phyloP scores from a whole-genome alignment of 2,329 filamentous ascomycete species.

The Chaetomium sp. region DNA sequence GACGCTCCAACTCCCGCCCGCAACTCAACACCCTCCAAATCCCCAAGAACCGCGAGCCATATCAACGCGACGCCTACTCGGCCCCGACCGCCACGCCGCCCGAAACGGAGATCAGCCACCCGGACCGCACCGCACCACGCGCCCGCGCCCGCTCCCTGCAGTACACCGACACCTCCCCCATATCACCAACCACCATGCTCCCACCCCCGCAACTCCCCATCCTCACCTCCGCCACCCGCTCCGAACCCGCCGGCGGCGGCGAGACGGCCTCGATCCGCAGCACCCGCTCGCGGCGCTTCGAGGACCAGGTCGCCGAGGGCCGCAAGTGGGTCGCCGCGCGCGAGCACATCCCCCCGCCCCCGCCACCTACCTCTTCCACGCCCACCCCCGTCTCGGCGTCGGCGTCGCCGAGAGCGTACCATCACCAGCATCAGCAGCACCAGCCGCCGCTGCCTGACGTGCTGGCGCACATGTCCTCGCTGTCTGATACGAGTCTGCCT shows the following conservation, averaged over 20 bases:
- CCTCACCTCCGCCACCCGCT: background rate
- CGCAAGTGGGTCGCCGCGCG: conserved; percentile 25
- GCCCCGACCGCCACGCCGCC: conserved; percentile 18
- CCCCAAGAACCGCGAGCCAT: background rate
- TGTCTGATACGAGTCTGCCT: conserved; percentile 18
- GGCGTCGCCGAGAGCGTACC: no score
- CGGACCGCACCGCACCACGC: background rate
- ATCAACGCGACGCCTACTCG: conserved; percentile 17
- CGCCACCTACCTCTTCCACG: no score
- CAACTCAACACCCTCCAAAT: conserved; percentile 20
- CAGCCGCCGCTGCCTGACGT: conserved; percentile 2
- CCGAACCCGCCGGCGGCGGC: conserved; percentile 5
- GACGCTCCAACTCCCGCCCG: background rate
- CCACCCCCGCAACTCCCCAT: background rate
- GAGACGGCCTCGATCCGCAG: conserved; percentile 24
- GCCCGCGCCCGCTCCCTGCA: conserved; percentile 19
- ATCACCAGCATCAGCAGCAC: background rate
- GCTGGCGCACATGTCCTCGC: conserved; percentile 21
- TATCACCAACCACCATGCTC: background rate
- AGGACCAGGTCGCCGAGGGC: conserved; percentile 24
- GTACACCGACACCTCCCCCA: conserved; percentile 5
- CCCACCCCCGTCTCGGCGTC: no score
- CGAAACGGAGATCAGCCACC: conserved; percentile 12
- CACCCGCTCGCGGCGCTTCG: conserved; percentile 19
- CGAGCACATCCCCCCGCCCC: conserved; percentile 5